These are phyloP conservation scores for Trametes cingulata DNA, from an alignment of 768 basidiomycete species.

Conservation along the genomic window DNA sequence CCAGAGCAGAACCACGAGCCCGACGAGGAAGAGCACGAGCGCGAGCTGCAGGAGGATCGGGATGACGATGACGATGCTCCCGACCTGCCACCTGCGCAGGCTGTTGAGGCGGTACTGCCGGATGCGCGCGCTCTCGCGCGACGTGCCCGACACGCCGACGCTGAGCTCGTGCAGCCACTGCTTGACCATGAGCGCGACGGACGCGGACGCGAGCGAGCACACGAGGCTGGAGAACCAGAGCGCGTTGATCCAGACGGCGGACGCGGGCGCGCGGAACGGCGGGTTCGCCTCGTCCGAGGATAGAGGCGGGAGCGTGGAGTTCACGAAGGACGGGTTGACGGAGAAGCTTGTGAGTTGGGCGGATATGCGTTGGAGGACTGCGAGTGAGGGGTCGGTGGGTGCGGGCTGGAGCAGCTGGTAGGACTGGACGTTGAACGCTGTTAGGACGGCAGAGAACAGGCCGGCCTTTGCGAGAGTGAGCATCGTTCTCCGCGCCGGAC, in stretches of 20 bases:
- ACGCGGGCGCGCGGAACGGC: conserved; percentile 2
- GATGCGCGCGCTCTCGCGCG: conserved; percentile 24
- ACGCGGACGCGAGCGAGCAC: conserved; percentile 28
- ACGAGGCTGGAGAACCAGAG: conserved; percentile 30
- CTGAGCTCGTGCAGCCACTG: conserved; percentile 30
- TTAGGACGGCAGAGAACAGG: conserved; percentile 30
- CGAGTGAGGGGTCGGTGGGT: not conserved
- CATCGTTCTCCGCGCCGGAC: not conserved
- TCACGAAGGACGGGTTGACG: conserved; percentile 2
- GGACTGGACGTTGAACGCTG: conserved; percentile 26
- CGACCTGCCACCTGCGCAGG: conserved; percentile 26
- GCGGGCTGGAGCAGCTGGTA: conserved; percentile 18
- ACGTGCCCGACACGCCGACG: conserved; percentile 21
- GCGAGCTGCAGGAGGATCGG: conserved; percentile 22
- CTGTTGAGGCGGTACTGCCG: conserved; percentile 30
- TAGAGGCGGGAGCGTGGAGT: conserved; percentile 1
- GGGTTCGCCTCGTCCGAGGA: not conserved
- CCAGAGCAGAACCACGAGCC: conserved; percentile 26
- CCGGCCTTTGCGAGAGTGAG: conserved; percentile 19
- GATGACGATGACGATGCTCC: conserved; percentile 24
- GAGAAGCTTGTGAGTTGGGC: conserved; percentile 8
- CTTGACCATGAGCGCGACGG: conserved; percentile 30
- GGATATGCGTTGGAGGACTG: conserved; percentile 17
- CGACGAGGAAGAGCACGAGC: conserved; percentile 22
- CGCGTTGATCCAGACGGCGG: conserved; percentile 23